Evolutionary conservation across 2,329 filamentous ascomycete genomes (phyloP), one percentile per base, ranked within the genome.

Genomic region (Pestalotiopsis sp.): DNA sequence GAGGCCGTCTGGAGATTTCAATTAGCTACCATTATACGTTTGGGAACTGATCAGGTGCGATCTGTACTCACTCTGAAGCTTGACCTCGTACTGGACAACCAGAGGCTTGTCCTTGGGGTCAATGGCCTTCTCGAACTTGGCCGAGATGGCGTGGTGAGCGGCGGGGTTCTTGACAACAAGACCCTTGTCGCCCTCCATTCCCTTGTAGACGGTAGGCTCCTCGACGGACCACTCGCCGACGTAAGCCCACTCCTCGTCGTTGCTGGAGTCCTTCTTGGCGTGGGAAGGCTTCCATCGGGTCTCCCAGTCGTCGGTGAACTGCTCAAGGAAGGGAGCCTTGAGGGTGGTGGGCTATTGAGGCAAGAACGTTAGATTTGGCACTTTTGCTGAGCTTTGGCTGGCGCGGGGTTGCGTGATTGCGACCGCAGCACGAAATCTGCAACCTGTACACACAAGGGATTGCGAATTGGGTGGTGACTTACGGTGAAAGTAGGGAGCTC

Each of bases 1-100:
- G 72, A 99, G 91, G 76, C 94, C 95, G 81, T 96, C 94, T 97
- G 71, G 11, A 69, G 61, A 68, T 60, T 45, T 72, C 67, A 70
- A 77, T 77, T 75, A 82, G 64, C 82, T 74, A 77, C 77, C 69
- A 11, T 67, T 68, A 39, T 23, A 25, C 17, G n/a, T n/a, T 13
- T 41, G 20, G 9, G 11, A 14, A 27, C 45, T 12, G 31, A 36
- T 9, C 6, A 36, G 7, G 31, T 3, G 17, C 2, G 3, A 7
- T 14, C 11, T 56, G n/a, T 65, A 87, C 92, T 84, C 88, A 97
- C 93, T 94, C 86, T 99, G 96, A 73, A 98, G 93, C 90, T 99
- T 99, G 80, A 98, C 96, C 83, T 99, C 96, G 81, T 99, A 99
- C 85, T 99, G 96, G 66, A 99, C 94, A 75, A 99, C 96, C 65